These are phyloP conservation scores for Saturnispora sanitii DNA, from an alignment of 805 yeast species.

Conservation along the genomic window DNA sequence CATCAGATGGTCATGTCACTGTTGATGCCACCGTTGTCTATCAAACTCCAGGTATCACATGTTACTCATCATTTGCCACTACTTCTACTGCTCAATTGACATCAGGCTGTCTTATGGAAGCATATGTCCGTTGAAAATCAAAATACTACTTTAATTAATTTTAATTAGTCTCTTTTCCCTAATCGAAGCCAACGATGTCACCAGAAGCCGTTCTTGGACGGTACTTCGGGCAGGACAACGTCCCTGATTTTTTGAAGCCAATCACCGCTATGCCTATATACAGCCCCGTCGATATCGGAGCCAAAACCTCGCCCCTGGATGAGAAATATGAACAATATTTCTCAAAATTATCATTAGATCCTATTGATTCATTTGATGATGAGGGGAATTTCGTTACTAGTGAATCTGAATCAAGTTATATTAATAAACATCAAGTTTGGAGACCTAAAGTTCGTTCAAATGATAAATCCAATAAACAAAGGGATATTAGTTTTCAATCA, in stretches of 20 bases:
- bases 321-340: slow-evolving; percentile 20
- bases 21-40: too few relatives aligned
- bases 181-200: background rate
- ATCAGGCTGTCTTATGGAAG: too few relatives aligned
- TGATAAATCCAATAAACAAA: background rate
- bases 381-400: slow-evolving; percentile 1
- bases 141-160: too few relatives aligned
- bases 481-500: slow-evolving; percentile 7
- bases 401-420: slow-evolving; percentile 1
- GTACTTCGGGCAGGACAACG: background rate
- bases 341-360: slow-evolving; percentile 9
- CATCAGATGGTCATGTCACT: too few relatives aligned
- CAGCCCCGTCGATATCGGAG: background rate
- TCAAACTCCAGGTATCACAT: too few relatives aligned
- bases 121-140: too few relatives aligned
- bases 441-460: slow-evolving; percentile 6
- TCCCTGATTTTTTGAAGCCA: slow-evolving; percentile 5
- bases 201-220: background rate
- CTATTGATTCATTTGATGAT: background rate
- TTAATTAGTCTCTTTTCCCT: background rate
- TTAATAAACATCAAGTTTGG: slow-evolving; percentile 9
- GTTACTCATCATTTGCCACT: too few relatives aligned
- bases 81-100: too few relatives aligned
- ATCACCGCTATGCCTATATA: slow-evolving; percentile 6
- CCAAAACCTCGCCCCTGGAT: background rate